Base-by-base conservation (phyloP, 768 basidiomycete genomes). In the Boletus reticulatus region DNA sequence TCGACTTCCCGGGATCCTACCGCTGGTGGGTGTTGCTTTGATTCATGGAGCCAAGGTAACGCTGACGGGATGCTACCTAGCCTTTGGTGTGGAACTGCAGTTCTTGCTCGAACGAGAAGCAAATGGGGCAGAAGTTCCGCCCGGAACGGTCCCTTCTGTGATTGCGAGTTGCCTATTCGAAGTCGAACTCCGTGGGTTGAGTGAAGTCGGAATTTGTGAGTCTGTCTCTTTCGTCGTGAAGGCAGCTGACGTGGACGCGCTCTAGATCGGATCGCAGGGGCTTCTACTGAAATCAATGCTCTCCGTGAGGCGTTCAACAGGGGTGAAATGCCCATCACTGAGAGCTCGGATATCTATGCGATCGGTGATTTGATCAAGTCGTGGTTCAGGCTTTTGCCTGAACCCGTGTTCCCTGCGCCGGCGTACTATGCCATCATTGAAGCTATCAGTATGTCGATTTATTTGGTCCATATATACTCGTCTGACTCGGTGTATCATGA, bases 171-270 rank as follows among this genome's bases (percentile, higher is more conserved):
- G 88, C 67, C 71, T 94, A 45, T 61, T 64, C 2, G 90, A 89
- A 67, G 81, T 94, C 19, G 92, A 94, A 69, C 61, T 73, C 8
- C 84, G 90, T 51, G 92, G 92, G 13, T 72, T 94, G 60, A 82
- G 75, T 17, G 92, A 94, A 76, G 84, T 88, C 59, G 92, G 92
- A 16, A 89, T 94, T 27, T 94, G 91, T 90, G 70, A 62, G 87
- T 77, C 22, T 20, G 31, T 34, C 24, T 42, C 12, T 17, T 36
- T n/a, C 31, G 27, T 45, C 32, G 29, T 20, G 14, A 12, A 34
- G 11, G 20, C 17, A 24, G 2, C 12, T 8, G 13, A 36, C 13
- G 7, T 50, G 6, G 8, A 53, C 42, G 24, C 17, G 32, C 48
- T 22, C 38, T 57, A 92, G 91, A 93, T 73, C 91, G 92, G 48